These are phyloP conservation scores for Sporothrix phasma DNA, from an alignment of 2,329 filamentous ascomycete species.

Conservation along the genomic window DNA sequence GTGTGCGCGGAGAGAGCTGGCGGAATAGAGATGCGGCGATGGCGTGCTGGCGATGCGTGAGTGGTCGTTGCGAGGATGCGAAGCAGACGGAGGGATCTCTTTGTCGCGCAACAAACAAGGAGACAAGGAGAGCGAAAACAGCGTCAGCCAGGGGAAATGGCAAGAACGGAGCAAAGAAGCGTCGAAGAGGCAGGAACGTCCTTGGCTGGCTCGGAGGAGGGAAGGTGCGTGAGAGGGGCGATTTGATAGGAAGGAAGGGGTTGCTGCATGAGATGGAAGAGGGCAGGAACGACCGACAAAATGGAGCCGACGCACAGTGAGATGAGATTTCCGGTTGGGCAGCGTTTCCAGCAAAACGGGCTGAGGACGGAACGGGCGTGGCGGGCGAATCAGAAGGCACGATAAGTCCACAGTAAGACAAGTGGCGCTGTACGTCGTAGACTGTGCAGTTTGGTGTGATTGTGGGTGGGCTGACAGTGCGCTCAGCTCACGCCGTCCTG, in stretches of 20 bases:
- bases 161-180: slow-evolving; percentile 9
- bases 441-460: slow-evolving; percentile 5
- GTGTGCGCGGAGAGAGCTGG: neutral
- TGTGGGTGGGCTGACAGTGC: slow-evolving; percentile 10
- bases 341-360: slow-evolving; percentile 13
- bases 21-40: neutral
- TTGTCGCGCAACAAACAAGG: slow-evolving; percentile 11
- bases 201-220: slow-evolving; percentile 14
- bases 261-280: slow-evolving; percentile 13
- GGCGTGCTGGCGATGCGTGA: neutral
- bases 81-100: neutral
- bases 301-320: slow-evolving; percentile 15
- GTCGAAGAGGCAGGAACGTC: slow-evolving; percentile 11
- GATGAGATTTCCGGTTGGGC: slow-evolving; percentile 20
- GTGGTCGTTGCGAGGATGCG: neutral
- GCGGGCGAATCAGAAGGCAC: neutral
- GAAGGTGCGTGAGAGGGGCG: slow-evolving; percentile 17
- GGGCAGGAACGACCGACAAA: slow-evolving; percentile 16
- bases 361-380: neutral
- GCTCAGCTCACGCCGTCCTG: neutral
- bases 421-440: slow-evolving; percentile 2
- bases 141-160: neutral
- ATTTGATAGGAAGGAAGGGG: slow-evolving; percentile 17
- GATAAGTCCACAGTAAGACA: slow-evolving; percentile 13
- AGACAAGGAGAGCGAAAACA: neutral